Conservation (phyloP, 1,139 yeast species). For the Yamadazyma triangularis region DNA sequence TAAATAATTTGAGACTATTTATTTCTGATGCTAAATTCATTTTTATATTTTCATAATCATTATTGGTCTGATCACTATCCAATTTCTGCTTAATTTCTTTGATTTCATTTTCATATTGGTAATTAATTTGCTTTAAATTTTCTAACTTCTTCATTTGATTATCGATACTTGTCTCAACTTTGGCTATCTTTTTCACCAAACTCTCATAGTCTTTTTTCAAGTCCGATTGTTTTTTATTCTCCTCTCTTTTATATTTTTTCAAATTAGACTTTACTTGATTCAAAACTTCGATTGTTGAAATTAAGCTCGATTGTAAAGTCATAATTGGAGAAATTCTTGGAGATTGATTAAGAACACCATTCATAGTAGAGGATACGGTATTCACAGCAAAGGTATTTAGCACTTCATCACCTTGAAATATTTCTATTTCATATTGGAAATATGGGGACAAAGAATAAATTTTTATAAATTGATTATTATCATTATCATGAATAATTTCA, state of each 20-base stretch:
- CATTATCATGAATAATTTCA: constrained; percentile 35
- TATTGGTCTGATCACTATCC: constrained; percentile 13
- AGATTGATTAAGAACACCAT: constrained; percentile 9
- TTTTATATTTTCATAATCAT: constrained; percentile 19
- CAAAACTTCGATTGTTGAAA: constrained; percentile 55
- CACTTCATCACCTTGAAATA: constrained; percentile 25
- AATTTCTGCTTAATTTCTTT: constrained; percentile 20
- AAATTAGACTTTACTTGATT: constrained; percentile 45
- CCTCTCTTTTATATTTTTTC: constrained; percentile 61
- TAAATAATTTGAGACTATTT: constrained; percentile 18
- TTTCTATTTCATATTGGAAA: constrained; percentile 64
- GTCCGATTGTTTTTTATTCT: constrained; percentile 50
- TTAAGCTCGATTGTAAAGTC: constrained; percentile 60
- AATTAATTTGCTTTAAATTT: constrained; percentile 38
- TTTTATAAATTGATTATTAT: constrained; percentile 25
- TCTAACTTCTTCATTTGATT: constrained; percentile 33
- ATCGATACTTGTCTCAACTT: constrained; percentile 20
- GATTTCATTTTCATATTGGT: constrained; percentile 39
- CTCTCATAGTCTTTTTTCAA: constrained; percentile 56
- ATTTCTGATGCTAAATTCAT: constrained; percentile 18
- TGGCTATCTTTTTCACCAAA: constrained; percentile 45
- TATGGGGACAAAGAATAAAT: constrained; percentile 65
- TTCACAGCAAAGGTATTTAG: constrained; percentile 26
- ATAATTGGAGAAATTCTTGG: constrained; percentile 42
- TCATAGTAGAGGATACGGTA: constrained; percentile 25